Evolutionary conservation across 495 filamentous ascomycete species (phyloP), one percentile per base, ranked within the genome.

Genomic region (Xylaria venustula): DNA sequence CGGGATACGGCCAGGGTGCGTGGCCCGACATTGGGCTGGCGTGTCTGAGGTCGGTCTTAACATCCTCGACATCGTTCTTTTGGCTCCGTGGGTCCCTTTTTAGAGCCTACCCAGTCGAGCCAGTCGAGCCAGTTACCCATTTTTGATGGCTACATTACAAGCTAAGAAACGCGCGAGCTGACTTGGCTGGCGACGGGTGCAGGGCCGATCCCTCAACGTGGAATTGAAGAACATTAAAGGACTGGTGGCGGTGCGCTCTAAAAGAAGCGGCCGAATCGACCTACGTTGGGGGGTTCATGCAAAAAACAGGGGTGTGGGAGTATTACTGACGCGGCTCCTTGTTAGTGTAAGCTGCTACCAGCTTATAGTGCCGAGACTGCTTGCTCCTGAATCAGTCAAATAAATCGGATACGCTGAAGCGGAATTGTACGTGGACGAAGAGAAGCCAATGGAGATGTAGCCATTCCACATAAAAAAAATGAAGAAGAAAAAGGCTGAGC

Each of bases 121-220:
- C n/a, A n/a, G n/a, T n/a, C n/a, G n/a, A n/a, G n/a, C n/a, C n/a
- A n/a, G n/a, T n/a, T n/a, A n/a, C 30, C 30, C 30, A 34, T 34
- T 65, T 67, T 71, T 64, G 64, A 71, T 22, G 41, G 58, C 58
- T 55, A 40, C 37, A 40, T 15, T 40, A 34, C 44, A 46, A 52
- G 59, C 51, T 55, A 47, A 14, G 15, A 37, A 23, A 34, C 45
- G 48, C 40, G 58, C 62, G 62, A 61, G 61, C 66, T 66, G 54
- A 58, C 45, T 63, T 65, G 54, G 55, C 45, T 63, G 66, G 66
- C 66, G 68, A 64, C 37, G 23, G 51, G 55, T 71, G 66, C 69
- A 67, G 63, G 66, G 69, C 66, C 69, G 66, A 71, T 71, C 69
- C 67, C 66, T 69, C 66, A 49, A 69, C 58, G 62, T 52, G 52